These are phyloP conservation scores for Clathrus columnatus DNA, from an alignment of 768 basidiomycete species.

Conservation along the genomic window DNA sequence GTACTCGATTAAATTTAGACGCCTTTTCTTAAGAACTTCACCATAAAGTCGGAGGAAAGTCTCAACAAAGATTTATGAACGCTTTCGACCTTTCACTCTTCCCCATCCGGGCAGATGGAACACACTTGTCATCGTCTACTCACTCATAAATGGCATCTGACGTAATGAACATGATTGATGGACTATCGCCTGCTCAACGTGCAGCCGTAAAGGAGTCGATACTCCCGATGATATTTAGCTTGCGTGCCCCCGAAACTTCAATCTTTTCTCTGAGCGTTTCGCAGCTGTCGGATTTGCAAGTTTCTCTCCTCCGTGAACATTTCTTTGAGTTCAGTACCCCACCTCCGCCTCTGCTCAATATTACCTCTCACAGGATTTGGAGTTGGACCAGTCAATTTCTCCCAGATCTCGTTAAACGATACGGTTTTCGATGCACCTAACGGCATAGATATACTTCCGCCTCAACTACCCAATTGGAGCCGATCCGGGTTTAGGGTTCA, in stretches of 20 bases:
- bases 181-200: constrained; percentile 41
- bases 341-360: constrained; percentile 25
- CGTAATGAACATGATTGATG: constrained; percentile 51
- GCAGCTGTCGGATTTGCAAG: constrained; percentile 52
- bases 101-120: constrained; percentile 62
- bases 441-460: constrained; percentile 8
- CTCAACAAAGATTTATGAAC: too few relatives aligned
- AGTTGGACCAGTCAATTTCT: neutral
- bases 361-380: neutral
- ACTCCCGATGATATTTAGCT: constrained; percentile 41
- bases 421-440: neutral
- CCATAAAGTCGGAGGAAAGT: too few relatives aligned
- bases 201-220: constrained; percentile 37
- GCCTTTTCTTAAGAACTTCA: too few relatives aligned
- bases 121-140: constrained; percentile 38
- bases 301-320: constrained; percentile 14
- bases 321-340: constrained; percentile 31
- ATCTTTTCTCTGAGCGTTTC: constrained; percentile 58
- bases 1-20: too few relatives aligned
- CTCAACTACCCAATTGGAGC: constrained; percentile 60
- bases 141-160: constrained; percentile 44
- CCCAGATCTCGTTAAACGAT: neutral
- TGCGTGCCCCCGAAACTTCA: constrained; percentile 67
- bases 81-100: constrained; percentile 45
- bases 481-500: constrained; percentile 53